Base-by-base conservation (phyloP, 805 yeast species). In the Yamadazyma ubonensis region DNA sequence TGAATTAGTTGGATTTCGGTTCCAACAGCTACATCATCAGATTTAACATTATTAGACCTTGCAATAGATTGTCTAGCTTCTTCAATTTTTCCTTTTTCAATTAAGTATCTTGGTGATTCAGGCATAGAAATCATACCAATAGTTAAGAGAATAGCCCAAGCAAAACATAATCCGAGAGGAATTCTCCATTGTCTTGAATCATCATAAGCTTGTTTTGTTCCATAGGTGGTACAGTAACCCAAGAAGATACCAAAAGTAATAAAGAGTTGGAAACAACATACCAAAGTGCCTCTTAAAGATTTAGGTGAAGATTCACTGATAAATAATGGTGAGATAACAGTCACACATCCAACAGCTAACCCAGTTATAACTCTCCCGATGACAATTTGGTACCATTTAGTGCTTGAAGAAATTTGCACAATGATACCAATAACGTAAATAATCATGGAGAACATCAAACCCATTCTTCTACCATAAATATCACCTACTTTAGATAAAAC, bases 301-400 rank as follows among this genome's bases (percentile, higher is more conserved):
- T 79, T 81, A 54, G 90, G 90, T 42, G 88, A 65, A 43, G 81
- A 71, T 59, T 83, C 90, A 29, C 83, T 73, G 52, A 82, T 80
- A 59, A 81, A 75, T 63, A 76, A 64, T 26, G 81, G 91, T 2
- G 81, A 78, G 29, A 81, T 68, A 50, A 83, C 84, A 0, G 89
- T 76, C 5, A 85, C 82, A 19, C 76, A 74, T 11, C 93, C 93
- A 17, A 85, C 80, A 6, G 84, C 88, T 18, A 81, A 52, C n/a
- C 90, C 90, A 11, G 84, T 75, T 22, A 80, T 57, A 21, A 76
- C 69, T 42, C 91, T 67, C 1, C 87, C 87, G 50, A 80, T 65
- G 48, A 78, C 71, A 52, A 75, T 71, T 58, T 83, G 89, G 53
- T 71, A 74, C 87, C 87, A 82, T 21, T 65, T 60, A 29, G 57